Evolutionary conservation across 2,329 filamentous ascomycete genomes (phyloP), one percentile per base, ranked within the genome.

Genomic region (Cladobotryum mycophilum): DNA sequence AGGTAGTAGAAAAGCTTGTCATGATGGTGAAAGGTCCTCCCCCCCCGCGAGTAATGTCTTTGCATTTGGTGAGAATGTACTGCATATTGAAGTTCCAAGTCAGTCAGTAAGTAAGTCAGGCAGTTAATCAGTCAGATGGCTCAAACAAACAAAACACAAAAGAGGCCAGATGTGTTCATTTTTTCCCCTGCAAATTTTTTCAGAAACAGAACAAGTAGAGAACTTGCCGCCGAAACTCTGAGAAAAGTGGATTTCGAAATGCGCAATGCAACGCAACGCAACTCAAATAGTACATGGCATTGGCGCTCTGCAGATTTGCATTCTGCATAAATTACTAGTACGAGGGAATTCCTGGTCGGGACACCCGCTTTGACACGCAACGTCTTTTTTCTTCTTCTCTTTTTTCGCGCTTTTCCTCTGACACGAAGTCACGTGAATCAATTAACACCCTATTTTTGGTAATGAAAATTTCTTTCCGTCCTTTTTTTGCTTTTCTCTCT

Each of bases 371-470:
- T 7, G 25, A 30, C 25, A 30, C 25, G 25, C 25, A 30, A 30
- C 25, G 25, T 7, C 9, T 30, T 12, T 4, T 15, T 17, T 7
- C 9, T 30, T 12, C 13, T 15, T 17, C 17, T 40, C 17, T 40
- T 40, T 40, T 40, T n/a, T 20, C 42, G 42, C 30, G 20, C 42
- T n/a, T 34, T 25, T 18, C 42, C 30, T 33, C 37, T 65, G 64
- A 67, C 65, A 66, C 65, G 65, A 64, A 62, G 52, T 67, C 63
- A 66, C 65, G 64, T 68, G 61, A 33, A 13, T 46, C 2, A 37
- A 49, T 57, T 52, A 52, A 55, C 47, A 55, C 38, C n/a, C 47
- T 33, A 35, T 12, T 11, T 37, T 25, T 5, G 47, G 9, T 7
- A 7, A 30, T 8, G 25, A 30, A 7, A 30, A 30, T 8, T 30